Evolutionary conservation across 2,329 filamentous ascomycete genomes (phyloP).

Genomic region (Ceratocystis eucalypticola): DNA sequence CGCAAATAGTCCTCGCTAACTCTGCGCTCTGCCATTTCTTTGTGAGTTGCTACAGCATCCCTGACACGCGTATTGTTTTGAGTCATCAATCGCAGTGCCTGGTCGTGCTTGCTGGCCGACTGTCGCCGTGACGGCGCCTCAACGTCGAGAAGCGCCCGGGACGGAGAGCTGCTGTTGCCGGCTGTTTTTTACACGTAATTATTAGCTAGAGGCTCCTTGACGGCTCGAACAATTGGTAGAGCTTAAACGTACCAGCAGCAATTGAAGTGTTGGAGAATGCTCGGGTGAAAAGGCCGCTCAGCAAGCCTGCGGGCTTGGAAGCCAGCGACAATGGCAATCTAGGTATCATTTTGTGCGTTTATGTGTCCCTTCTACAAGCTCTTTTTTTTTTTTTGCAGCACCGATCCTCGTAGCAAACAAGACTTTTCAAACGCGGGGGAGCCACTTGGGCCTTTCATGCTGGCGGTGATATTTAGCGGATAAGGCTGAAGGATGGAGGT

Average conservation of each 20-base stretch:
- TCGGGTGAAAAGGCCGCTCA: conserved; percentile 12
- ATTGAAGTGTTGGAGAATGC: conserved; percentile 11
- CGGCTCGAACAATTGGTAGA: no score
- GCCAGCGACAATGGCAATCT: conserved; percentile 11
- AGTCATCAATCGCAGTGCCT: conserved; percentile 19
- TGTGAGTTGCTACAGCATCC: conserved; percentile 20
- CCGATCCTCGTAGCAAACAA: background rate
- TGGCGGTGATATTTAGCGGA: background rate
- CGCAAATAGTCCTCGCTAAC: conserved; percentile 40
- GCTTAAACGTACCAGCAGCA: background rate
- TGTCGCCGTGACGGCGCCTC: conserved; percentile 21
- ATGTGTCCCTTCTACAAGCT: background rate
- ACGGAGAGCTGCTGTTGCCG: conserved; percentile 12
- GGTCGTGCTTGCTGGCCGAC: conserved; percentile 14
- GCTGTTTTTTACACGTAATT: background rate
- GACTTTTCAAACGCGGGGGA: background rate
- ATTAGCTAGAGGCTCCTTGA: no score
- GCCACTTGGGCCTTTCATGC: background rate
- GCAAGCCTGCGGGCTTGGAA: conserved; percentile 10
- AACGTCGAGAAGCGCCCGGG: conserved; percentile 19
- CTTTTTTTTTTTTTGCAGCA: background rate
- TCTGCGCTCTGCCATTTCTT: conserved; percentile 25
- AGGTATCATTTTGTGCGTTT: conserved; percentile 5
- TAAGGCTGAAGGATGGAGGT: background rate
- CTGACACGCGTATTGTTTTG: conserved; percentile 21